phyloP scores from a whole-genome alignment of 345 rosid genomes.

The Gossypium ekmanianum region DNA sequence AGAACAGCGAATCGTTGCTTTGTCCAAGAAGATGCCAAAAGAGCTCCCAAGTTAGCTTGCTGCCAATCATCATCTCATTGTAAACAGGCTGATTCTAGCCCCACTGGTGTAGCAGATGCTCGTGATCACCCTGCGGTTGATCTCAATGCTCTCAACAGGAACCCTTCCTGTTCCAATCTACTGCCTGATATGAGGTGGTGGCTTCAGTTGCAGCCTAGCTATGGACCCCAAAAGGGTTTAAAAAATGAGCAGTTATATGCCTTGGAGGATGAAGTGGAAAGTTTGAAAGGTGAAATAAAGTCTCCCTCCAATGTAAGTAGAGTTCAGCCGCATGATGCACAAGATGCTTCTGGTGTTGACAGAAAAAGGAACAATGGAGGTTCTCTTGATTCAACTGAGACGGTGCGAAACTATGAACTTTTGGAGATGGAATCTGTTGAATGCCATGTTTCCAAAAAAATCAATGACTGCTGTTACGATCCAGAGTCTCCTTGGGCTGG shows the following conservation, averaged over 20 bases:
- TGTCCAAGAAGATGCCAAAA: conserved; percentile 96
- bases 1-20: conserved; percentile 85
- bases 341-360: neutral
- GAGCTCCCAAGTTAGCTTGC: conserved; percentile 91
- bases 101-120: conserved; percentile 39
- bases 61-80: conserved; percentile 66
- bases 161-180: conserved; percentile 39
- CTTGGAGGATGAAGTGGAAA: conserved; percentile 48
- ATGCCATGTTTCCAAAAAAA: conserved; percentile 27
- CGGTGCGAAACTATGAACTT: conserved; percentile 32
- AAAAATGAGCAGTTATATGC: conserved; percentile 41
- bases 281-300: conserved; percentile 25
- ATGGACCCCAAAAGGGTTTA: conserved; percentile 54
- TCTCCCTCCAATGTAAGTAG: conserved; percentile 22
- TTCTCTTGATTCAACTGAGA: conserved; percentile 36
- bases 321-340: conserved; percentile 4
- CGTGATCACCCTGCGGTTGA: conserved; percentile 41
- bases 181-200: conserved; percentile 61
- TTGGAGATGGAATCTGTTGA: conserved; percentile 35
- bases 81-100: conserved; percentile 48
- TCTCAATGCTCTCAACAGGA: conserved; percentile 51
- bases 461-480: conserved; percentile 37
- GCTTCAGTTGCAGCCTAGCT: conserved; percentile 62
- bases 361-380: conserved; percentile 13
- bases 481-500: conserved; percentile 58